Base-by-base conservation (phyloP, 2,329 filamentous ascomycete genomes). In the Trichoderma hamatum region DNA sequence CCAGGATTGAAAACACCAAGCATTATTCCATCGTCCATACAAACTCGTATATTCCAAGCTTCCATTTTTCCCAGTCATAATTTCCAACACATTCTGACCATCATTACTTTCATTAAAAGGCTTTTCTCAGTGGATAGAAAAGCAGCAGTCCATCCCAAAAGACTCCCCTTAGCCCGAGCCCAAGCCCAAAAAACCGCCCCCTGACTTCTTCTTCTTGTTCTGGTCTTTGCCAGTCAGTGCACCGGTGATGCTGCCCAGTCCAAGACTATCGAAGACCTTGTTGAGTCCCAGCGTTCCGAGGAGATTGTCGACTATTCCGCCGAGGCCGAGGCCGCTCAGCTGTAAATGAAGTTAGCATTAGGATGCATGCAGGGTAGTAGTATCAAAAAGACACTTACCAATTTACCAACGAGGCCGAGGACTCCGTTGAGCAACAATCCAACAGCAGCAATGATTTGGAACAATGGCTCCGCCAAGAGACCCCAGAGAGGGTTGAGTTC, bases 381-480 rank as follows among this genome's bases (percentile, higher is more conserved):
- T 13, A 24, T 26, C 32, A 28, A 10, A 10, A 5, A n/a, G n/a
- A 21, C 21, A 76, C 81, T 80, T 75, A 86, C 81, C 70, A 97
- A 82, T 76, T 89, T 90, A 68, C 93, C 94, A 24, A 97, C 93
- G 1, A 97, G 86, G 54, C 92, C 92, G 7, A 97, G 84, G 0
- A 97, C 94, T 78, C 94, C 94, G 63, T 85, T 90, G 70, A 97
- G 84, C 72, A 97, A 80, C 70, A 97, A 82, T 26, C 94, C 94
- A 56, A 97, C 94, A 13, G 92, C 94, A 10, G 94, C 93, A 60
- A 97, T 86, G 77, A 97, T 97, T 85, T 97, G 94, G 86, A 94
- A 93, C 26, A 97, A 84, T 13, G 94, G 94, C 84, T 97, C 93
- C 43, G 89, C 89, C 16, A 96, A 83, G 60, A 97, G 84, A 34